Base-by-base conservation (phyloP, 1,284 basidiomycete genomes). In the Cryptococcus neoformans region DNA sequence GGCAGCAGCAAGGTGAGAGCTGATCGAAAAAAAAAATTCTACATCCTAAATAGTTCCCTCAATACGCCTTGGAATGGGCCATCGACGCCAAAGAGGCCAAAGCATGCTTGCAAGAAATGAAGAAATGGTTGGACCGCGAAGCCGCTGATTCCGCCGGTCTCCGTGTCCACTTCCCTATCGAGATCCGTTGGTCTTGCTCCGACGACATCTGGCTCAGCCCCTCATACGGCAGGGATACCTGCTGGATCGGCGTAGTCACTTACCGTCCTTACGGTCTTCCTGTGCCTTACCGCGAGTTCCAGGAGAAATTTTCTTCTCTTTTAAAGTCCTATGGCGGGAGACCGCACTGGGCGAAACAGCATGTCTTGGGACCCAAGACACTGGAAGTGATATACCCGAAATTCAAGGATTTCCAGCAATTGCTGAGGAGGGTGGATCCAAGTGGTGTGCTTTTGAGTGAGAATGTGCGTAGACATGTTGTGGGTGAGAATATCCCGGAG, bases 331-430 rank as follows among this genome's bases (percentile, higher is more conserved):
- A 93, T 76, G 82, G 83, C 49, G 94, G 93, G 7, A 83, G 91
- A 55, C 93, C 95, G 3, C 95, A 99, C 80, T 99, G 95, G 95
- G 96, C 94, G 0, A 99, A 99, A 78, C 84, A 92, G 21, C 95
- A 99, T 75, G 79, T 80, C 21, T 83, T 93, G 53, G 81, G 83
- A 46, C 89, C 89, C 0, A 81, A 82, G 45, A 80, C 81, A 47
- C 81, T 97, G 55, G 82, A 83, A 55, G 71, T 72, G 59, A 79
- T 90, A 34, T 99, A 97, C 76, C 90, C 93, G 36, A 84, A 83
- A 57, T 93, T 95, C 76, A 83, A 85, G 64, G 87, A 92, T 62
- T 98, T 93, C 77, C 78, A 86, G 34, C 70, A 76, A 14, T 84
- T 94, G 36, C 75, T 95, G 44, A 73, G 85, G 45, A 74, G 81